These are phyloP conservation scores for Yamagishiella unicocca DNA, from an alignment of 139 green algal genomes.

Conservation along the genomic window DNA sequence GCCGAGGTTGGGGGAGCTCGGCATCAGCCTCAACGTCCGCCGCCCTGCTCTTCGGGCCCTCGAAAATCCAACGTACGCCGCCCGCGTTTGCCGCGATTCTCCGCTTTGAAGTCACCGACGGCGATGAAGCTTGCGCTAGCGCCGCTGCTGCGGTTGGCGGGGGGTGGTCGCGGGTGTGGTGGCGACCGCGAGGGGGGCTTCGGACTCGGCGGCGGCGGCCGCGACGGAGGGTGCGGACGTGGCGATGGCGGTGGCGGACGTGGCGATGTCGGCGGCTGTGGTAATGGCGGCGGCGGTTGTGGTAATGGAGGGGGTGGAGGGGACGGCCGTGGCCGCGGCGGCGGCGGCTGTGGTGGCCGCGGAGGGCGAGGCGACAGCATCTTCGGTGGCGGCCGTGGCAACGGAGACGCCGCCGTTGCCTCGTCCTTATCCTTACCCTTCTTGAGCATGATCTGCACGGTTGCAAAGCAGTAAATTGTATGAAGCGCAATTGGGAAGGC, in stretches of 20 bases:
- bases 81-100: too few species aligned
- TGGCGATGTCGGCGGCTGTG: neutral
- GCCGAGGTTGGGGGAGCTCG: too few species aligned
- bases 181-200: neutral
- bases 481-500: too few species aligned
- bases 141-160: too few species aligned
- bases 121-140: too few species aligned
- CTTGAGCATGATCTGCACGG: neutral
- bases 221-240: neutral
- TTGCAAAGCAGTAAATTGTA: too few species aligned
- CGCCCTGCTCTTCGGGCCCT: too few species aligned
- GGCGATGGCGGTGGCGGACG: neutral
- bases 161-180: neutral
- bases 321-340: neutral
- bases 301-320: neutral
- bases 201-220: neutral
- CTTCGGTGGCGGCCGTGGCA: neutral
- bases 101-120: too few species aligned
- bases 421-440: too few species aligned
- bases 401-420: neutral
- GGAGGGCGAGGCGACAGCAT: neutral
- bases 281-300: neutral
- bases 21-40: too few species aligned
- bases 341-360: neutral
- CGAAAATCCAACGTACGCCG: too few species aligned